Evolutionary conservation across 2,329 filamentous ascomycete genomes (phyloP).

Genomic region (Ascochyta viciae-villosae): DNA sequence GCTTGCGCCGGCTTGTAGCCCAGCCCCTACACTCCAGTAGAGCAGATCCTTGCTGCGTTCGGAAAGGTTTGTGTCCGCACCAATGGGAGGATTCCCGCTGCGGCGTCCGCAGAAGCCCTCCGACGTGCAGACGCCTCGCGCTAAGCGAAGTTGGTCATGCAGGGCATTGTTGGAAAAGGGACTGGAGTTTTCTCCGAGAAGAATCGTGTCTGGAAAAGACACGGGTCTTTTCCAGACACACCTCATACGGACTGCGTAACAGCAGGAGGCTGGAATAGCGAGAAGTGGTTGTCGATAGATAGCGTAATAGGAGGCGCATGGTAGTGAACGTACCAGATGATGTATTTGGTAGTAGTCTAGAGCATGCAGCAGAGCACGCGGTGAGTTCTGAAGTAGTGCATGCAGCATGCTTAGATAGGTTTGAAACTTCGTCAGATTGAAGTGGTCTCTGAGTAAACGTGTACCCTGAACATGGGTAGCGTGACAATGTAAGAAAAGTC

Average conservation of each 20-base stretch:
- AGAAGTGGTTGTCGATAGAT: not conserved
- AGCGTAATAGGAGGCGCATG: conserved; percentile 3
- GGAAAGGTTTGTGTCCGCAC: not conserved
- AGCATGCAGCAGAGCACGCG: not conserved
- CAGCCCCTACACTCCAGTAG: not conserved
- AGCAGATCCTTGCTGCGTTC: not conserved
- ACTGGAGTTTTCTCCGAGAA: not conserved
- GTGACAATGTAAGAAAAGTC: conserved; percentile 3
- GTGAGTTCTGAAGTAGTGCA: not conserved
- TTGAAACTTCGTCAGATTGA: not conserved
- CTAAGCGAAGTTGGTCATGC: not conserved
- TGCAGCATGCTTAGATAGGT: not conserved
- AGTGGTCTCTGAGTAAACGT: not conserved
- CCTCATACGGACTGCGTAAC: not conserved
- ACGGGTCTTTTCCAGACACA: no score
- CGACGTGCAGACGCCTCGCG: conserved; percentile 4
- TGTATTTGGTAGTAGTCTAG: not conserved
- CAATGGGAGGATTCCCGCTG: conserved; percentile 1
- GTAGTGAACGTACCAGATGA: conserved; percentile 6
- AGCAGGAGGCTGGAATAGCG: not conserved
- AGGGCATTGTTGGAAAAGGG: not conserved
- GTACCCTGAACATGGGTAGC: not conserved
- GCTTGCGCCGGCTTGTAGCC: not conserved
- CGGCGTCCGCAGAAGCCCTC: not conserved
- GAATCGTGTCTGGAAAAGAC: not conserved